These are phyloP conservation scores for Brassica hybrid DNA, from an alignment of 441 rosid species.

Conservation along the genomic window DNA sequence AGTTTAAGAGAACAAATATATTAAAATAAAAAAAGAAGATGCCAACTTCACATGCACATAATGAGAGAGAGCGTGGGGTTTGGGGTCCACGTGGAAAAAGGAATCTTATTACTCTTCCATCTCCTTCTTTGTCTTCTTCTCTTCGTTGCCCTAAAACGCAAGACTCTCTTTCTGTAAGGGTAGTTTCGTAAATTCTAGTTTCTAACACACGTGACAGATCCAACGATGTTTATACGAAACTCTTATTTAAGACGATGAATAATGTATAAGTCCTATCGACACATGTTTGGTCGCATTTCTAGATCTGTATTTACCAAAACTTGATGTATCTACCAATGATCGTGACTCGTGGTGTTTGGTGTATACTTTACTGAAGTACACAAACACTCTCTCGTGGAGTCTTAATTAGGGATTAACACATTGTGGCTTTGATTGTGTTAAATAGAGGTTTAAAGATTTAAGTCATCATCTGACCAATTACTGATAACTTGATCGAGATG, in stretches of 20 bases:
- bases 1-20: neutral
- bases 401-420: too few relatives aligned
- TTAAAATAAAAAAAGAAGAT: slow-evolving; percentile 22
- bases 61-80: slow-evolving; percentile 46
- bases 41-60: slow-evolving; percentile 48
- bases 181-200: neutral
- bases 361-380: too few relatives aligned
- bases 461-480: too few relatives aligned
- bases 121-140: slow-evolving; percentile 20
- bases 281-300: slow-evolving; percentile 42
- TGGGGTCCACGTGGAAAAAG: slow-evolving; percentile 45
- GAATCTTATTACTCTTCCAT: slow-evolving; percentile 35
- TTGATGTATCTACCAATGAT: neutral
- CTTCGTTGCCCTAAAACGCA: slow-evolving; percentile 46
- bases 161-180: slow-evolving; percentile 21
- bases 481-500: too few relatives aligned
- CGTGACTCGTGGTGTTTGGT: too few relatives aligned
- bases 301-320: slow-evolving; percentile 27
- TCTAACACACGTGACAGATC: slow-evolving; percentile 39
- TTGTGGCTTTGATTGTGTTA: too few relatives aligned
- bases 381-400: too few relatives aligned
- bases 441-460: too few relatives aligned
- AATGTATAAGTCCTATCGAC: slow-evolving; percentile 34
- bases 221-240: slow-evolving; percentile 12
- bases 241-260: slow-evolving; percentile 15